Percentiles rank a stretch among this genome's conserved stretches.
These are phyloP conservation scores for Aspergillus intermedius DNA, from an alignment of 2,329 filamentous ascomycete genomes.

Conservation along the genomic window DNA sequence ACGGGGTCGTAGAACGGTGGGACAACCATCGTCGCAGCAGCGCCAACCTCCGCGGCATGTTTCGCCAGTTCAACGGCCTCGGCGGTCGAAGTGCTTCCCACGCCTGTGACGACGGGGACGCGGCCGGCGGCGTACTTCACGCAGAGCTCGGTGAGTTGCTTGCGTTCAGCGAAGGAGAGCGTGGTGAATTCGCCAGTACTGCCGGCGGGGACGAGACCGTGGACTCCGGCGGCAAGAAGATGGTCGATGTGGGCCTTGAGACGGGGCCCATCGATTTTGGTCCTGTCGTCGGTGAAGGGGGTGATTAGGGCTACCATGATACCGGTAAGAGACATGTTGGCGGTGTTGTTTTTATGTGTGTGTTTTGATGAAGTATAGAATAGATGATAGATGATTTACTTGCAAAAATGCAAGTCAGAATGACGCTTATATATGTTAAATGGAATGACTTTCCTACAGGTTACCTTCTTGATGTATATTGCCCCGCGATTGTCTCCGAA, in stretches of 20 bases:
- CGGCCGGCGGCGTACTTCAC: slow-evolving; percentile 21
- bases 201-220: slow-evolving; percentile 47
- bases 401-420: not conserved
- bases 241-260: slow-evolving; percentile 43
- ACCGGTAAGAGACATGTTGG: slow-evolving; percentile 25
- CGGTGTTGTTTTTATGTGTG: not conserved
- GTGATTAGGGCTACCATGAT: slow-evolving; percentile 47
- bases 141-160: slow-evolving; percentile 35
- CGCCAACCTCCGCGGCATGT: slow-evolving; percentile 36
- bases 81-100: slow-evolving; percentile 40
- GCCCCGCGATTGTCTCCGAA: too few species aligned
- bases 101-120: slow-evolving; percentile 21
- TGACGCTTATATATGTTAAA: not conserved
- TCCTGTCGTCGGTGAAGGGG: slow-evolving; percentile 40
- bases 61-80: slow-evolving; percentile 37
- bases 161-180: slow-evolving; percentile 40
- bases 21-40: slow-evolving; percentile 44
- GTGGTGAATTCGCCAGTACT: slow-evolving; percentile 48
- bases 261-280: slow-evolving; percentile 34
- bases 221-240: slow-evolving; percentile 41
- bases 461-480: too few species aligned
- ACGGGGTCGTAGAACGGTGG: slow-evolving; percentile 47
- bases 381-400: not conserved
- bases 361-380: not conserved
- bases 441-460: too few species aligned